Base-by-base conservation (phyloP, 352 stramenopile genomes). In the Pythium volutum region DNA sequence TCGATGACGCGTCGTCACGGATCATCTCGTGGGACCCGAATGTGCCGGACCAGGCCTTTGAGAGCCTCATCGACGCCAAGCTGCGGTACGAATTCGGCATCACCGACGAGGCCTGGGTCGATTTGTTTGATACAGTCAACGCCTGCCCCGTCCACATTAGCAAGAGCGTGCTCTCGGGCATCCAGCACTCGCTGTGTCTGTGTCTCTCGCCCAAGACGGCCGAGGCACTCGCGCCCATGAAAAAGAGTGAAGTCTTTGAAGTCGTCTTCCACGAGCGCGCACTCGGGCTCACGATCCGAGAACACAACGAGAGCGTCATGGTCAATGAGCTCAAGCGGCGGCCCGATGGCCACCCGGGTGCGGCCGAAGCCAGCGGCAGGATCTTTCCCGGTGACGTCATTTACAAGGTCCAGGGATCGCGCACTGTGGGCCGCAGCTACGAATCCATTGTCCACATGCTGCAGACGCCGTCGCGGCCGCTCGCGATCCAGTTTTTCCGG, bases 371-470 rank as follows among this genome's bases (percentile, higher is more conserved):
- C 16, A 82, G 70, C 34, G 72, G 77, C 39, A 65, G 59, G 20
- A 88, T 94, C 64, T 75, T 77, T 29, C 46, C 77, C n/a, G 72
- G 81, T 50, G 84, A 94, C 62, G 80, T 94, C 59, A 91, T 94
- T 62, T 92, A 94, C 76, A 94, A 94, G 60, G 84, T 94, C 26
- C 81, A 91, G 47, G 84, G 84, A 10, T 74, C 81, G 15, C 70
- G 84, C 38, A 91, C 84, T 1, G 77, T 92, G 27, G 84, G 83
- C 7, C 77, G 83, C 41, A 88, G 73, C 68, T 94, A 92, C 65
- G 84, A 94, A 53, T 84, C 76, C 14, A 79, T 92, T 43, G 82
- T 94, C 42, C 83, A 94, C 62, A 94, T 94, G 84, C 79, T 94
- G 15, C 82, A 94, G 71, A 89, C 77, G 10, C 81, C 77, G n/a